A percentile compares a stretch with the other conserved stretches of the same genome.
Conservation (phyloP, 2,329 filamentous ascomycete genomes). For the Ascochyta viciae-villosae region DNA sequence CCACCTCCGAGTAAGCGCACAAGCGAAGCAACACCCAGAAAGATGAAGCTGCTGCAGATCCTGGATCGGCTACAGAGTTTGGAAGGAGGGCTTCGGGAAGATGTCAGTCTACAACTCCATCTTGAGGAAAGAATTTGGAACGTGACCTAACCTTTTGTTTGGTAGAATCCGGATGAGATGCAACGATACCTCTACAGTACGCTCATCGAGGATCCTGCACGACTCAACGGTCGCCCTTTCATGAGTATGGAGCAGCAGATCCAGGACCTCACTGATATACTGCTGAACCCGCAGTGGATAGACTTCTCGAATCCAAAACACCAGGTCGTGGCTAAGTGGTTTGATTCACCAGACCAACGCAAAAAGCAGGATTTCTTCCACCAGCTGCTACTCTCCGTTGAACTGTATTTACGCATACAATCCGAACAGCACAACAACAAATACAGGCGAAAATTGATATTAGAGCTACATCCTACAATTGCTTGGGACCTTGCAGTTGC, state of each 20-base stretch:
- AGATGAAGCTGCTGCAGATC: conserved; percentile 62
- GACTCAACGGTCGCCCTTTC: conserved; percentile 63
- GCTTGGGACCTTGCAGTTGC: conserved; percentile 78
- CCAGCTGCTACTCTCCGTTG: conserved; percentile 75
- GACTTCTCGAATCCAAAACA: conserved; percentile 75
- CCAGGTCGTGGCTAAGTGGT: conserved; percentile 76
- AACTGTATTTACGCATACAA: conserved; percentile 74
- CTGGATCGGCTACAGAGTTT: conserved; percentile 53
- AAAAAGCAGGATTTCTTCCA: conserved; percentile 75
- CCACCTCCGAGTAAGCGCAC: conserved; percentile 66
- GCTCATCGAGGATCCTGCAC: conserved; percentile 72
- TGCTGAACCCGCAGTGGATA: conserved; percentile 74
- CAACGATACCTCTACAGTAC: conserved; percentile 70
- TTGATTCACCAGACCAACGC: conserved; percentile 64
- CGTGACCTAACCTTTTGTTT: conserved; percentile 43
- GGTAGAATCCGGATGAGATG: conserved; percentile 49
- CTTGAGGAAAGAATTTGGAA: conserved; percentile 6
- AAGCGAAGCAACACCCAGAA: conserved; percentile 65
- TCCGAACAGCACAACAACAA: conserved; percentile 66
- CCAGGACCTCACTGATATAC: conserved; percentile 71
- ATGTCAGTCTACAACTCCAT: conserved; percentile 45
- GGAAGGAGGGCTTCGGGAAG: conserved; percentile 52
- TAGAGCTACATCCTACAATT: conserved; percentile 72
- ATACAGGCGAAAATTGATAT: conserved; percentile 69
- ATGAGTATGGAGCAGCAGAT: conserved; percentile 73